Conservation (phyloP, 1,139 yeast species). For the Candida dubliniensis region DNA sequence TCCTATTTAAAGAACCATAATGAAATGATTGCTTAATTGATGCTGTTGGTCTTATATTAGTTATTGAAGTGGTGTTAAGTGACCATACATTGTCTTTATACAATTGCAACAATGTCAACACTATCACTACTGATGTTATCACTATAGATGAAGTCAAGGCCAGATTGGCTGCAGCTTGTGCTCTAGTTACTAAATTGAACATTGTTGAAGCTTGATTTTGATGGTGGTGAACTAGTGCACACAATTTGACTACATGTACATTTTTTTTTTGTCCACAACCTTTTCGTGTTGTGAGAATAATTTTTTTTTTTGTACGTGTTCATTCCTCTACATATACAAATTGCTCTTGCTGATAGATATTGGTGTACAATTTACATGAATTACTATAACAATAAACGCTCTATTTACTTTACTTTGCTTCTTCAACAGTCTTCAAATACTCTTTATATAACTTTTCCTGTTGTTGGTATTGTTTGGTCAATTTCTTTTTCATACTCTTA, state of each 20-base stretch:
- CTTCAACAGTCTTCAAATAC: slow-evolving; percentile 31
- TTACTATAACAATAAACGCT: background rate
- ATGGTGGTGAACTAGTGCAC: background rate
- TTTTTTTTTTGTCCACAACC: background rate
- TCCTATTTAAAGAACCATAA: slow-evolving; percentile 68
- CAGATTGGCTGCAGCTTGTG: slow-evolving; percentile 57
- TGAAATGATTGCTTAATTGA: slow-evolving; percentile 63
- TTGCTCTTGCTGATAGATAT: background rate
- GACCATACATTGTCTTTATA: slow-evolving; percentile 44
- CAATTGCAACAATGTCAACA: slow-evolving; percentile 53
- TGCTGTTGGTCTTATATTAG: slow-evolving; percentile 41
- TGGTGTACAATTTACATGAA: background rate
- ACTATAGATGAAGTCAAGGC: slow-evolving; percentile 54
- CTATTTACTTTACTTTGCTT: background rate
- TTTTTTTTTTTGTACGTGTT: slow-evolving; percentile 1
- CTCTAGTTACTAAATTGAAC: slow-evolving; percentile 42
- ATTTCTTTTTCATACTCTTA: slow-evolving; percentile 82
- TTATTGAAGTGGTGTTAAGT: slow-evolving; percentile 39
- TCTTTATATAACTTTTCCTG: slow-evolving; percentile 83
- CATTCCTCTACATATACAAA: background rate
- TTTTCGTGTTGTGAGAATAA: no score
- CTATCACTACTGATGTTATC: slow-evolving; percentile 45
- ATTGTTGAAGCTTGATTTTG: slow-evolving; percentile 16
- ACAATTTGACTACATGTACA: background rate
- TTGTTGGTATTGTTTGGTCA: slow-evolving; percentile 70